These are phyloP conservation scores for Lasiosphaeriaceae sp. DNA, from an alignment of 495 filamentous ascomycete species.

Conservation along the genomic window DNA sequence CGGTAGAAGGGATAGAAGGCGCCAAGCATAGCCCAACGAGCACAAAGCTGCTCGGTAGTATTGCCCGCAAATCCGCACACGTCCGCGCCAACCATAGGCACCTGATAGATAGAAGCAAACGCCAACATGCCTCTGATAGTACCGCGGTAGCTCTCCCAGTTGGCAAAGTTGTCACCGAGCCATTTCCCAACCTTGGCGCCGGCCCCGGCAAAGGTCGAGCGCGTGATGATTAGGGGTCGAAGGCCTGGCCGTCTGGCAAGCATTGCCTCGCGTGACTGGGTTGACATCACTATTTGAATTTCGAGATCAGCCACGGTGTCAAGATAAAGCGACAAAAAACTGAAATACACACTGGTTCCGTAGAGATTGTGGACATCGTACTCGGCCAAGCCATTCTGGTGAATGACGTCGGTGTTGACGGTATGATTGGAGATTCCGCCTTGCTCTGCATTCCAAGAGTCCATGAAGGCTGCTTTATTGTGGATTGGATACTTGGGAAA, in stretches of 20 bases:
- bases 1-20: constrained; percentile 83
- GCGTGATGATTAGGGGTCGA: constrained; percentile 77
- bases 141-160: constrained; percentile 68
- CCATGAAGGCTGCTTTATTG: constrained; percentile 54
- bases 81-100: constrained; percentile 80
- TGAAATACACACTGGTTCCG: constrained; percentile 49
- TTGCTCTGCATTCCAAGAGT: constrained; percentile 44
- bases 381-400: constrained; percentile 66
- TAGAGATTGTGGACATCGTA: constrained; percentile 85
- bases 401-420: constrained; percentile 68
- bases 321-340: too few species aligned
- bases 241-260: constrained; percentile 58
- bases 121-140: constrained; percentile 67
- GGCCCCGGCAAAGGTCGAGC: constrained; percentile 78
- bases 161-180: constrained; percentile 78
- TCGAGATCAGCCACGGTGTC: not conserved
- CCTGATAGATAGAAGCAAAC: constrained; percentile 76
- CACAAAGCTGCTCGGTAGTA: constrained; percentile 75
- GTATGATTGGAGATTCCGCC: constrained; percentile 70
- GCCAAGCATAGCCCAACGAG: constrained; percentile 78
- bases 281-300: constrained; percentile 73
- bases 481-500: constrained; percentile 71
- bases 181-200: constrained; percentile 78
- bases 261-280: constrained; percentile 65
- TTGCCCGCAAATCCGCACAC: constrained; percentile 72